These are phyloP conservation scores for Triticum dicoccoides DNA, from an alignment of 176 grass and related monocot genomes.

Conservation along the genomic window DNA sequence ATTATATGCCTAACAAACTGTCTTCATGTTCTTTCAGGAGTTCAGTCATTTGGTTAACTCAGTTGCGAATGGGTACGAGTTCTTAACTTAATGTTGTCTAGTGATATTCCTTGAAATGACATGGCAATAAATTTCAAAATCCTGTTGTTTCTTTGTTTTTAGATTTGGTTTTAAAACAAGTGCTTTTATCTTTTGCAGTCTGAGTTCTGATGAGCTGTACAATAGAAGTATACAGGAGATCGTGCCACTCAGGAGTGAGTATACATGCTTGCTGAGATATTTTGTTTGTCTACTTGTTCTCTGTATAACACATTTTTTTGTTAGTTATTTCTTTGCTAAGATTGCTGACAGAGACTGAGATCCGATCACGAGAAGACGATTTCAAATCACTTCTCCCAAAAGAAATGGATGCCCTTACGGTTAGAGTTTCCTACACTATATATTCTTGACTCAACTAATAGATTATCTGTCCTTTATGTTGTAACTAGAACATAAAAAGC, in stretches of 20 bases:
- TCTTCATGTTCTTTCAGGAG: constrained; percentile 29
- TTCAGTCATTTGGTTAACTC: constrained; percentile 9
- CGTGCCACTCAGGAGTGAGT: constrained; percentile 21
- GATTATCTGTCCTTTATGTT: not conserved
- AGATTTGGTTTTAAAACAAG: not conserved
- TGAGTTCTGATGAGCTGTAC: constrained; percentile 17
- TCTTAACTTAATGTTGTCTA: not conserved
- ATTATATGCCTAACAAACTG: not conserved
- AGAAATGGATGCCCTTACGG: not conserved
- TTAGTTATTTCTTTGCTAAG: constrained; percentile 34
- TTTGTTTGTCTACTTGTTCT: constrained; percentile 16
- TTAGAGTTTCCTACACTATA: not conserved
- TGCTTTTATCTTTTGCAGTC: not conserved
- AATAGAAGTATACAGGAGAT: not conserved
- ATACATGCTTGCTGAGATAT: constrained; percentile 3
- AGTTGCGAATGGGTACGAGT: constrained; percentile 20
- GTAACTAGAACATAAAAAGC: too few species aligned
- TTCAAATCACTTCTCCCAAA: not conserved
- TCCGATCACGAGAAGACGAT: not conserved
- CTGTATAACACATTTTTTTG: not conserved
- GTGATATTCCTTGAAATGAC: not conserved
- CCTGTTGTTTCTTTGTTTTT: not conserved
- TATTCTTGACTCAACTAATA: constrained; percentile 10
- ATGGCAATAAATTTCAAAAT: not conserved
- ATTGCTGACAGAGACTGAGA: constrained; percentile 31